These are phyloP conservation scores for Lasiosphaeria hispida DNA, from an alignment of 495 filamentous ascomycete genomes.

Conservation along the genomic window DNA sequence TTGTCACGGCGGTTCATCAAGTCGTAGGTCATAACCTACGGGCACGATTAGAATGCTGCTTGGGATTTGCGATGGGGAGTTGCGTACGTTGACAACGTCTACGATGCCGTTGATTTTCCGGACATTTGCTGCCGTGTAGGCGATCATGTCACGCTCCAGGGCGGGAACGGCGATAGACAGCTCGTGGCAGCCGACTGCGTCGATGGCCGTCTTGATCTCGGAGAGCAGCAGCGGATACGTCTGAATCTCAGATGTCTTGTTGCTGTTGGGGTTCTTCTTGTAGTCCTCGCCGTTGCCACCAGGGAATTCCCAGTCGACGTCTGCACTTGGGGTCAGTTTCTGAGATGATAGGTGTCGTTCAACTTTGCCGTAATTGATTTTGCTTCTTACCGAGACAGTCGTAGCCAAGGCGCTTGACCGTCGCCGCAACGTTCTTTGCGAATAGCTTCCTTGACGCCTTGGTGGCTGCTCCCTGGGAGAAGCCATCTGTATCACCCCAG, in stretches of 20 bases:
- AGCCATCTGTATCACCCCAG: conserved; percentile 60
- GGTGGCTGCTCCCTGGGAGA: conserved; percentile 50
- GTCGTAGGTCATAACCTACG: conserved; percentile 61
- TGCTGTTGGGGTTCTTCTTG: conserved; percentile 56
- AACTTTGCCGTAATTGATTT: neutral
- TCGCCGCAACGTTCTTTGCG: conserved; percentile 55
- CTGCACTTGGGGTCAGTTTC: conserved; percentile 24
- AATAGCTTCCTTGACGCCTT: conserved; percentile 50
- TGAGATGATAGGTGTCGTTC: neutral
- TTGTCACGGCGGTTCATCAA: conserved; percentile 66
- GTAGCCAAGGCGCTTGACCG: conserved; percentile 52
- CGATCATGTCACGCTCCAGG: conserved; percentile 58
- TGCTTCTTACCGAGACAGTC: conserved; percentile 51
- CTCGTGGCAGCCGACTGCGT: conserved; percentile 44
- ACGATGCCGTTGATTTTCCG: conserved; percentile 58
- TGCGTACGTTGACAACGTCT: conserved; percentile 56
- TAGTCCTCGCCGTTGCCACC: conserved; percentile 62
- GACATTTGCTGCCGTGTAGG: conserved; percentile 55
- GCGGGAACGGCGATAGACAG: conserved; percentile 64
- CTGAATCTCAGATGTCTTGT: conserved; percentile 56
- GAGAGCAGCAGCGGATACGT: conserved; percentile 58
- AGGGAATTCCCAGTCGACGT: conserved; percentile 69
- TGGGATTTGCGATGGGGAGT: too few relatives aligned
- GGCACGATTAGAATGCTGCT: too few relatives aligned
- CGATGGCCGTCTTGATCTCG: conserved; percentile 55